A percentile compares a stretch with the other conserved stretches of the same genome.
These are phyloP conservation scores for Fusarium succisae DNA, from an alignment of 2,329 filamentous ascomycete species.

Conservation along the genomic window DNA sequence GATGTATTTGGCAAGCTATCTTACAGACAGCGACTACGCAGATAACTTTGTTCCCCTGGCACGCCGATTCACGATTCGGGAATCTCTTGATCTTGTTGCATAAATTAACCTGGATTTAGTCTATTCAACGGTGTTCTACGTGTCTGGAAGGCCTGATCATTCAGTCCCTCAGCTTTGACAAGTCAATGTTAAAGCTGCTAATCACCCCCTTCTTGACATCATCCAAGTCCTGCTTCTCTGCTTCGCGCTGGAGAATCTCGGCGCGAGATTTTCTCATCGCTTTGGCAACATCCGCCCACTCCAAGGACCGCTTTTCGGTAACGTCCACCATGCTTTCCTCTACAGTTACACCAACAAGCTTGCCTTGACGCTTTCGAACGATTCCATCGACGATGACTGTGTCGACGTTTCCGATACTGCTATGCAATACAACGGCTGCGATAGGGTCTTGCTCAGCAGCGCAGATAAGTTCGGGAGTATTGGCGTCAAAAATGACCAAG, in stretches of 20 bases:
- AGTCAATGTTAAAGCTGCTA: not conserved
- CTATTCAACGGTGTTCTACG: not conserved
- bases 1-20: not conserved
- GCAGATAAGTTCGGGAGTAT: not conserved
- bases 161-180: not conserved
- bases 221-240: not conserved
- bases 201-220: not conserved
- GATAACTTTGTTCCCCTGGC: fast-evolving
- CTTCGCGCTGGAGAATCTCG: not conserved
- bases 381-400: conserved; percentile 4
- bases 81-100: no score
- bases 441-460: not conserved
- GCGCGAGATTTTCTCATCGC: not conserved
- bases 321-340: not conserved
- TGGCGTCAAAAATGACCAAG: not conserved
- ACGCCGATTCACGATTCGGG: fast-evolving
- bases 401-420: conserved; percentile 4
- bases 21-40: not conserved
- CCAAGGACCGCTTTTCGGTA: not conserved
- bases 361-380: not conserved
- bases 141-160: no score
- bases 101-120: fast-evolving
- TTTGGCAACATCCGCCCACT: not conserved
- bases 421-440: not conserved
- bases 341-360: not conserved